These are phyloP conservation scores for Misopates orontium DNA, from an alignment of 257 asterid species.

Conservation along the genomic window DNA sequence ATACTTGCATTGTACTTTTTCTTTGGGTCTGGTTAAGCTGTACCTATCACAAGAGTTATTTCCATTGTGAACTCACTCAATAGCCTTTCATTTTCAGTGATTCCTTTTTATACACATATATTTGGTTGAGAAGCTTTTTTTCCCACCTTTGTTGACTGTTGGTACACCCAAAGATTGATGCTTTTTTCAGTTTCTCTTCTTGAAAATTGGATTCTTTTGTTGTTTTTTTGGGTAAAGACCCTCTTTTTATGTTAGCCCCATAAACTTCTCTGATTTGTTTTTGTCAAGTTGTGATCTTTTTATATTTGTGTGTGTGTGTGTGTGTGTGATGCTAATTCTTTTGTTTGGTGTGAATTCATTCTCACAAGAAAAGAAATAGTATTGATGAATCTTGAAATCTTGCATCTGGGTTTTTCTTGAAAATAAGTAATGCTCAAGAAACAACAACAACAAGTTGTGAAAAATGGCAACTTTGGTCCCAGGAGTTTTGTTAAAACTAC, in stretches of 20 bases:
- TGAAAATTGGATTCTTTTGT: constrained; percentile 13
- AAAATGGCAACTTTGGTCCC: constrained; percentile 90
- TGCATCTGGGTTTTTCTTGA: constrained; percentile 30
- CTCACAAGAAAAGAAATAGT: neutral
- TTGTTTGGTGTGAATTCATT: neutral
- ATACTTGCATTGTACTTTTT: constrained; percentile 40
- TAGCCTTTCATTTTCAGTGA: neutral
- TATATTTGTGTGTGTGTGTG: neutral
- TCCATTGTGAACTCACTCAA: neutral
- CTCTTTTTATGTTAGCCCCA: constrained; percentile 20
- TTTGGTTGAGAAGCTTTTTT: constrained; percentile 14
- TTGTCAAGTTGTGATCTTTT: neutral
- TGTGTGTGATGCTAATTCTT: constrained; percentile 23
- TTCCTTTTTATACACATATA: too few relatives aligned
- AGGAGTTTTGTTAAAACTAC: constrained; percentile 86
- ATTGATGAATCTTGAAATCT: constrained; percentile 27
- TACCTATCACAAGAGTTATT: constrained; percentile 31
- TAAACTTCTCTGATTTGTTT: constrained; percentile 28
- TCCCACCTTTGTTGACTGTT: constrained; percentile 30
- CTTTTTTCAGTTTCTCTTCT: constrained; percentile 17
- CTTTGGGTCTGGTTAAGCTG: constrained; percentile 37
- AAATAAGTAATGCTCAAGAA: constrained; percentile 5
- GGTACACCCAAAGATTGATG: neutral
- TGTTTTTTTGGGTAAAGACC: constrained; percentile 14
- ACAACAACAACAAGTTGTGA: constrained; percentile 18